These are phyloP conservation scores for Solanum clarkiae DNA, from an alignment of 257 asterid genomes.

Conservation along the genomic window DNA sequence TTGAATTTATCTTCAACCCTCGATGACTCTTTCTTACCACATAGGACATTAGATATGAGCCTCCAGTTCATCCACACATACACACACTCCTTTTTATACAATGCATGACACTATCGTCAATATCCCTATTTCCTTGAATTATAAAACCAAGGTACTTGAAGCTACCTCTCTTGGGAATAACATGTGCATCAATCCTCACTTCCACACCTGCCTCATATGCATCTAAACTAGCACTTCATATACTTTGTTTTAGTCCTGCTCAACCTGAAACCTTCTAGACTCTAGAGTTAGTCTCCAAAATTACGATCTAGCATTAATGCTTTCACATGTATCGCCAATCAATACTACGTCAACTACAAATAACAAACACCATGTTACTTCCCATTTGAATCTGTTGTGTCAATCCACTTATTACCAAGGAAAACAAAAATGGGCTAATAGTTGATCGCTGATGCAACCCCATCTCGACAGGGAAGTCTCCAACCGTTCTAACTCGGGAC, in stretches of 20 bases:
- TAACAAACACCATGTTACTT: neutral
- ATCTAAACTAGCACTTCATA: neutral
- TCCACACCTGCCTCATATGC: neutral
- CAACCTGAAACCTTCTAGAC: neutral
- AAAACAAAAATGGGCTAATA: neutral
- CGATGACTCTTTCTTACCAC: neutral
- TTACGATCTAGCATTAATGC: neutral
- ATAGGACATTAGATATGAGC: neutral
- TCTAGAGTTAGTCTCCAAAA: neutral
- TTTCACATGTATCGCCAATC: neutral
- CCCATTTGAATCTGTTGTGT: neutral
- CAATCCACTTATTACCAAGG: neutral
- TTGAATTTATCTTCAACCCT: neutral
- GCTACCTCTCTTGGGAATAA: neutral
- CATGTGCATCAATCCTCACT: no score
- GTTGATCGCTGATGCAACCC: neutral
- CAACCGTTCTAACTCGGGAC: neutral
- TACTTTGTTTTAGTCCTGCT: neutral
- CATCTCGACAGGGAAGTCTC: neutral
- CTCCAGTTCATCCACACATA: neutral
- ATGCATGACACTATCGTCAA: neutral
- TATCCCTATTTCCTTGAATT: neutral
- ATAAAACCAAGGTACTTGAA: neutral
- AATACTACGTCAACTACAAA: neutral
- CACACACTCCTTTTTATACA: neutral